Conservation (phyloP, 257 asterid genomes). For the Cinchona pubescens region DNA sequence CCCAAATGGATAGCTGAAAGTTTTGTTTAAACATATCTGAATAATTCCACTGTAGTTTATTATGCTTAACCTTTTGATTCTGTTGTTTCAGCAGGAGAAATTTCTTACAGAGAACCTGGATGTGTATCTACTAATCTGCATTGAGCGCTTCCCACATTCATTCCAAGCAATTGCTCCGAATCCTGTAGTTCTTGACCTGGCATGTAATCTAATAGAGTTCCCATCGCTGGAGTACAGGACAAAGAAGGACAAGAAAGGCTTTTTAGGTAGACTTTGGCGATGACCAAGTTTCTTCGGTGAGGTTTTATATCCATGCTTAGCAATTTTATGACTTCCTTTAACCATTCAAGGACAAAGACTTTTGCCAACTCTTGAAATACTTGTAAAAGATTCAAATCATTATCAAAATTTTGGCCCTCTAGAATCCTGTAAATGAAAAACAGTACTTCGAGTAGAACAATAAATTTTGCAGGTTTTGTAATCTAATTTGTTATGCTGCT, state of each 20-base stretch:
- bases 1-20: neutral
- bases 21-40: neutral
- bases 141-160: conserved; percentile 31
- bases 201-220: conserved; percentile 66
- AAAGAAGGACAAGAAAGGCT: conserved; percentile 87
- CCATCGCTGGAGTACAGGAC: conserved; percentile 81
- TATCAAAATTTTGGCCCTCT: conserved; percentile 23
- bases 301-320: neutral
- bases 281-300: conserved; percentile 22
- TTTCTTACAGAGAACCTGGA: no score
- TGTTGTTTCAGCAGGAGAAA: conserved; percentile 54
- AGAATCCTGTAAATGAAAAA: neutral
- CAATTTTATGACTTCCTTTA: neutral
- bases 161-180: conserved; percentile 24
- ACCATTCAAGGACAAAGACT: neutral
- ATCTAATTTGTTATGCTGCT: neutral
- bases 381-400: conserved; percentile 58
- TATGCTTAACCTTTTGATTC: conserved; percentile 4
- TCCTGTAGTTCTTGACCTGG: conserved; percentile 36
- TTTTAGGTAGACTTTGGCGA: conserved; percentile 80
- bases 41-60: neutral
- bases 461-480: neutral
- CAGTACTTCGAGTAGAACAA: neutral
- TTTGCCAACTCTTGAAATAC: conserved; percentile 1
- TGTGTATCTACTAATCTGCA: conserved; percentile 21